Base-by-base conservation (phyloP, 257 asterid species). In the Jacaranda copaia region DNA sequence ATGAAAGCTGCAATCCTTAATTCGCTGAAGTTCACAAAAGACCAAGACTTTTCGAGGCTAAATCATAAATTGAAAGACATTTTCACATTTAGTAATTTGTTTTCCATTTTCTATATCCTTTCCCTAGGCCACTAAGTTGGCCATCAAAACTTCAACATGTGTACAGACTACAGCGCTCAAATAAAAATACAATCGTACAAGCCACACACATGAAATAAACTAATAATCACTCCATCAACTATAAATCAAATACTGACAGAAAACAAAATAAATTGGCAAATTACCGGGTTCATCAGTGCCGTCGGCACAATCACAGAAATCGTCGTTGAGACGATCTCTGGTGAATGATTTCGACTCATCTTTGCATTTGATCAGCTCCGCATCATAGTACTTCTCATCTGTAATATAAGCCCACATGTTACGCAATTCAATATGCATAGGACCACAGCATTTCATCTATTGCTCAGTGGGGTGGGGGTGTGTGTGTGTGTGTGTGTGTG, bases 211-310 rank as follows among this genome's bases (percentile, higher is more conserved):
- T 42, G 56, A 53, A 53, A 32, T 64, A 67, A 60, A 68, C 59
- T n/a, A 38, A 18, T 49, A 56, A 70, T 10, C 42, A 16, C 15
- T 58, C 70, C 59, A 63, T 46, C 11, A 8, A 75, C 10, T 19
- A 9, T 40, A 35, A 66, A 43, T 11, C 20, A 68, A 65, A 38
- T 42, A 38, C 35, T 3, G 55, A 43, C 64, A 55, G 1, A 14
- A 40, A 8, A 40, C 8, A 8, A 3, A 5, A 0, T 9, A 48
- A 49, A 39, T 9, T 18, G 43, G 53, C 7, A 40, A n/a, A 32
- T 49, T 79, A 95, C 98, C 98, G 2, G 98, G 99, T 70, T 95
- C 98, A 81, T 93, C 99, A 8, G 97, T 86, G 76, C 98, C 99
- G 69, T 91, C 99, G 5, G 81, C 76, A 78, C 99, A 95, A 78